Evolutionary conservation across 192 early-diverging fungal genomes (phyloP).

Genomic region (Umbelopsis vinacea): DNA sequence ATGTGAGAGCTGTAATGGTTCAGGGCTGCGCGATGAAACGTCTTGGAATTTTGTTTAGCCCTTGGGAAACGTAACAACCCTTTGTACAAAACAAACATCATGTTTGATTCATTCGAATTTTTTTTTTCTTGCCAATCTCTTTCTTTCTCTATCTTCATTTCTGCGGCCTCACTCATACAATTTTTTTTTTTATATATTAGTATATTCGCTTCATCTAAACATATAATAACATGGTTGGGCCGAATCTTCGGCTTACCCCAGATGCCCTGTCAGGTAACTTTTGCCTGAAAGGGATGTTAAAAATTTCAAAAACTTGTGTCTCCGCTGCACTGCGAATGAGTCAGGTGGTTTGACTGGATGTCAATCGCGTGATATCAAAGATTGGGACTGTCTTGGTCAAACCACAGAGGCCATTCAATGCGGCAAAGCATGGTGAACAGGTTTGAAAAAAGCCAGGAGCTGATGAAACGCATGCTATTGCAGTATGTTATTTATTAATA

Average conservation of each 20-base stretch:
- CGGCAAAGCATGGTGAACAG: not conserved
- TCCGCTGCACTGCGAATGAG: not conserved
- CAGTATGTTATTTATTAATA: too few relatives aligned
- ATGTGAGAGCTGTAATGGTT: not conserved
- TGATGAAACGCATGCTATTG: too few relatives aligned
- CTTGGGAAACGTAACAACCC: not conserved
- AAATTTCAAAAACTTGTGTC: not conserved
- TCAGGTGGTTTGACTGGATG: slow-evolving; percentile 1
- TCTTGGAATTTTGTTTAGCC: too few relatives aligned
- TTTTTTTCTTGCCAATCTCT: not conserved
- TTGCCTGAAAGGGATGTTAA: not conserved
- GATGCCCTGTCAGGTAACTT: not conserved
- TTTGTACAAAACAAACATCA: slow-evolving; percentile 2
- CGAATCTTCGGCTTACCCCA: slow-evolving; percentile 14
- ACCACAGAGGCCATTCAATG: too few relatives aligned
- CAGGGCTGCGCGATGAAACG: not conserved
- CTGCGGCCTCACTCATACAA: not conserved
- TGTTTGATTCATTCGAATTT: not conserved
- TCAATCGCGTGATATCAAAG: slow-evolving; percentile 15
- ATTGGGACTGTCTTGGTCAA: not conserved
- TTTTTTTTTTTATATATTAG: not conserved
- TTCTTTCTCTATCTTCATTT: not conserved
- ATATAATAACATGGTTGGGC: not conserved
- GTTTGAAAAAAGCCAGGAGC: too few relatives aligned
- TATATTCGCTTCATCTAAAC: not conserved